Percentiles rank a stretch among this genome's conserved stretches.
Evolutionary conservation across 768 basidiomycete genomes (phyloP).

Genomic region (Tulasnella sp.): DNA sequence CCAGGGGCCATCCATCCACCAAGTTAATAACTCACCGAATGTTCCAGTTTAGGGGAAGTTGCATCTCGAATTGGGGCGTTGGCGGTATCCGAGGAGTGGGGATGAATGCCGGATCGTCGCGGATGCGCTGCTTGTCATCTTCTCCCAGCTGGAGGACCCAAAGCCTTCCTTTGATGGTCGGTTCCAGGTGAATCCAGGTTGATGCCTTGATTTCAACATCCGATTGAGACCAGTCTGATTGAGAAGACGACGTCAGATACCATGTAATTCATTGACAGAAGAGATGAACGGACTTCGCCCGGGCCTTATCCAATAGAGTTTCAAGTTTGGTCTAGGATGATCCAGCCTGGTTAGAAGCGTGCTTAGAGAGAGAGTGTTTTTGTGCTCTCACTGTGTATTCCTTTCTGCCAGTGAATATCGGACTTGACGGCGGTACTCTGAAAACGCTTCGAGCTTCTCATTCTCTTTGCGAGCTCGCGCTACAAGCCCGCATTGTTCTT

Average conservation of each 20-base stretch:
- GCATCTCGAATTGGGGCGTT: constrained; percentile 18
- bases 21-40: constrained; percentile 27
- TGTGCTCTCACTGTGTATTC: neutral
- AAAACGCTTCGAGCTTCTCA: neutral
- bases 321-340: neutral
- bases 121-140: constrained; percentile 21
- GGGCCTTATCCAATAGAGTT: too few relatives aligned
- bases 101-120: neutral
- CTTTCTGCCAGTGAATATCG: neutral
- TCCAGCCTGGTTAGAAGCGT: neutral
- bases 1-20: neutral
- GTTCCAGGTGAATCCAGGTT: neutral
- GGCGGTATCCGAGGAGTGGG: neutral
- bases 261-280: too few relatives aligned
- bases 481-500: neutral
- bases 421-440: neutral
- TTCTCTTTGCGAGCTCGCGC: neutral
- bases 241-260: too few relatives aligned
- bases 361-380: neutral
- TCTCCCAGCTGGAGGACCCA: constrained; percentile 26
- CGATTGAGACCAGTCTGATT: neutral
- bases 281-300: too few relatives aligned
- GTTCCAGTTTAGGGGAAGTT: constrained; percentile 25
- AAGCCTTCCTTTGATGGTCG: constrained; percentile 8
- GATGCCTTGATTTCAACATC: neutral